These are phyloP conservation scores for Metrosideros polymorpha DNA, from an alignment of 441 rosid genomes.

Conservation along the genomic window DNA sequence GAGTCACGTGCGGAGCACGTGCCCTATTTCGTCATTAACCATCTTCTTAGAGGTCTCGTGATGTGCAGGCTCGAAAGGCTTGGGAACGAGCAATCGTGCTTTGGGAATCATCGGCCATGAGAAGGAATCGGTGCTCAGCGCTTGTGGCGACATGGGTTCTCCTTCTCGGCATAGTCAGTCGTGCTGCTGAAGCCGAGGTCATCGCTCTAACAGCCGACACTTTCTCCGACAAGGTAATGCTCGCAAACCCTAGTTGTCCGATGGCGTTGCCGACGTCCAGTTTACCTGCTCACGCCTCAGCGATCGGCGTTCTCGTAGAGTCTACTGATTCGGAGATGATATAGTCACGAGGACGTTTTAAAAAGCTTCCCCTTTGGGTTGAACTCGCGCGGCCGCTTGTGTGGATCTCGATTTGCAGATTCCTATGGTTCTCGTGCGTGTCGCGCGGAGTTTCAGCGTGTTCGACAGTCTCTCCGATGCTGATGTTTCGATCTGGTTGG, in stretches of 20 bases:
- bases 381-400: neutral
- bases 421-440: neutral
- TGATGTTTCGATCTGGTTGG: neutral
- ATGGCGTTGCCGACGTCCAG: neutral
- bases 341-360: neutral
- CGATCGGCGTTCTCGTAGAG: neutral
- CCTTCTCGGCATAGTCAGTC: slow-evolving; percentile 1
- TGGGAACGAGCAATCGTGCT: neutral
- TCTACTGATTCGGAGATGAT: neutral
- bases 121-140: slow-evolving; percentile 2
- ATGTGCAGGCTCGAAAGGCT: neutral
- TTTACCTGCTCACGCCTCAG: neutral
- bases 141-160: slow-evolving; percentile 8
- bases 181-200: slow-evolving; percentile 47
- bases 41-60: neutral
- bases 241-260: neutral
- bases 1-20: neutral
- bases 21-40: neutral
- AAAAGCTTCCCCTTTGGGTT: neutral
- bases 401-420: neutral
- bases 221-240: slow-evolving; percentile 79
- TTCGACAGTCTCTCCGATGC: neutral
- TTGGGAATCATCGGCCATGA: slow-evolving; percentile 14
- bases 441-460: neutral
- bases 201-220: slow-evolving; percentile 80